Evolutionary conservation across 2,329 filamentous ascomycete species (phyloP).

Genomic region (Delphinella strobiligena): DNA sequence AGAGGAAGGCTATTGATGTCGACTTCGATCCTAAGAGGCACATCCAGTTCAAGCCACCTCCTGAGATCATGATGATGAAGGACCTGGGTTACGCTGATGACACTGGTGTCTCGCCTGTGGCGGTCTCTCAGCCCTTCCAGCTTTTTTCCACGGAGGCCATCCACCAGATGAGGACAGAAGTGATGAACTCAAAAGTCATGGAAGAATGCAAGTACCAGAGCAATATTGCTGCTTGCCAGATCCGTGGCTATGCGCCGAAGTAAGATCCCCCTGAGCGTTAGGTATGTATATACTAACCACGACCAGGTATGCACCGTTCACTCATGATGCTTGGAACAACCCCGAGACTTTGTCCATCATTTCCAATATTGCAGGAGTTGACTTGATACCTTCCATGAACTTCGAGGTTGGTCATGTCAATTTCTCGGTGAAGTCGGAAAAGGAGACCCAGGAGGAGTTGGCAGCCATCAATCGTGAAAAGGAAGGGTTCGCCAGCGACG

Average conservation of each 20-base stretch:
- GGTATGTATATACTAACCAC: background rate
- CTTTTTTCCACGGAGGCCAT: conserved; percentile 52
- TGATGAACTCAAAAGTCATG: conserved; percentile 46
- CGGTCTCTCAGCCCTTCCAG: conserved; percentile 53
- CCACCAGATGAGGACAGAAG: conserved; percentile 48
- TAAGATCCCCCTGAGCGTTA: conserved; percentile 27
- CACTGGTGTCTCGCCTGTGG: conserved; percentile 48
- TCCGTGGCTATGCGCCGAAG: conserved; percentile 45
- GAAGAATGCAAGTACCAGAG: conserved; percentile 46
- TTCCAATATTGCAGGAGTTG: conserved; percentile 45
- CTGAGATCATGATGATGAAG: conserved; percentile 46
- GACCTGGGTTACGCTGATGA: conserved; percentile 45
- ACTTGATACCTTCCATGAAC: conserved; percentile 44
- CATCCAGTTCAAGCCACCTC: conserved; percentile 39
- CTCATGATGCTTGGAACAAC: conserved; percentile 49
- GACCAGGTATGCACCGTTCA: conserved; percentile 48
- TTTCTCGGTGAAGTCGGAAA: conserved; percentile 38
- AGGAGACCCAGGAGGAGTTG: conserved; percentile 33
- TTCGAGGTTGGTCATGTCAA: conserved; percentile 50
- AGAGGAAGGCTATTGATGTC: conserved; percentile 11
- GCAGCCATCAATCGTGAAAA: conserved; percentile 26
- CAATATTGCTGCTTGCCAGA: conserved; percentile 44
- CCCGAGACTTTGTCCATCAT: conserved; percentile 42
- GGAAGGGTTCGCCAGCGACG: conserved; percentile 25
- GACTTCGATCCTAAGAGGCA: conserved; percentile 46